Base-by-base conservation (phyloP, 768 basidiomycete genomes). In the Termitomyces sp. region DNA sequence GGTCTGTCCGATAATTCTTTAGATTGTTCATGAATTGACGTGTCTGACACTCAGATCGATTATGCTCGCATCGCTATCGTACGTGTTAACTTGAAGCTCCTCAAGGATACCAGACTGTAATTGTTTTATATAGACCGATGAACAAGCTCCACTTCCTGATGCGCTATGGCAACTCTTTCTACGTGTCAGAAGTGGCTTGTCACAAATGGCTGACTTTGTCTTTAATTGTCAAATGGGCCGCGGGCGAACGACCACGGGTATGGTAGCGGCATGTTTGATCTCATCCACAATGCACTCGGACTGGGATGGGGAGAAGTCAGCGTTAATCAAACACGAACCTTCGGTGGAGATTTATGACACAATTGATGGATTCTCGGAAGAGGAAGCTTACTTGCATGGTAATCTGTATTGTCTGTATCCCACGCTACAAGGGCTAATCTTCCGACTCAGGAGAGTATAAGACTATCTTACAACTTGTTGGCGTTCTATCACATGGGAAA, bases 171-270 rank as follows among this genome's bases (percentile, higher is more conserved):
- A 89, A 53, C 77, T 99, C 42, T 75, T 96, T 27, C 82, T 85
- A 26, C 84, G 94, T 34, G 81, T 98, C 5, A 79, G 80, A 68
- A 66, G 78, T 58, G 78, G 80, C 55, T 61, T 86, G 46, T 71
- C 79, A 1, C 75, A 79, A 29, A 82, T 85, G 1, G 88, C 85
- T 4, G 92, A 92, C 63, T 89, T 94, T 63, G 74, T 93, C 46
- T 98, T 97, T 76, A 98, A 98, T 64, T 99, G 97, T 71, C 97
- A 98, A 71, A 96, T 98, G 94, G 92, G 92, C 24, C 77, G 90
- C 55, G 90, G 87, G 16, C 79, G 90, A 39, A 99, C 97, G 6
- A 99, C 97, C 0, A 98, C 94, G 0, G 97, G 97, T 5, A 98
- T 98, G 94, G 84, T 94, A 56, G 86, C 87, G 26, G 92, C 92